Evolutionary conservation across 2,329 filamentous ascomycete genomes (phyloP).

Genomic region (Alternaria solani): DNA sequence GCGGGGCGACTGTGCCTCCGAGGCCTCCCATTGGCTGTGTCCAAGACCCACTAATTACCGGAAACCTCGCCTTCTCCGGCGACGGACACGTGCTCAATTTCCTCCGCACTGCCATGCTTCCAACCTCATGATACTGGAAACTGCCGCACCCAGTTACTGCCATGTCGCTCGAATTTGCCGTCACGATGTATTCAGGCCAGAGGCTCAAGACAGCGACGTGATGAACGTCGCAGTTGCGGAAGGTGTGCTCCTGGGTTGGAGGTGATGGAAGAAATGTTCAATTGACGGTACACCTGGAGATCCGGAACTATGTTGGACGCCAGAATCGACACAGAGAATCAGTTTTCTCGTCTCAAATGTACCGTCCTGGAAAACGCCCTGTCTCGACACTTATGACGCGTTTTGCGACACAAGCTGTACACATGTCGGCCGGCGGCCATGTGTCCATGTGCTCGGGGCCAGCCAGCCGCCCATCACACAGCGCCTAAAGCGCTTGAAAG

Average conservation of each 20-base stretch:
- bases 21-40: background rate
- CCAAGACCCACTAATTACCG: background rate
- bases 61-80: background rate
- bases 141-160: background rate
- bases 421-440: background rate
- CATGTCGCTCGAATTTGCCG: background rate
- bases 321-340: background rate
- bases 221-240: background rate
- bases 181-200: background rate
- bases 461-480: background rate
- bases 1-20: slow-evolving; percentile 1
- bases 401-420: background rate
- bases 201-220: background rate
- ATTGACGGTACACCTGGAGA: background rate
- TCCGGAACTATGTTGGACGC: background rate
- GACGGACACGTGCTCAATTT: background rate
- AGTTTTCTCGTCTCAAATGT: background rate
- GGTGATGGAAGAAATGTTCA: background rate
- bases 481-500: background rate
- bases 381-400: background rate
- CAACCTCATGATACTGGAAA: background rate
- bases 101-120: background rate
- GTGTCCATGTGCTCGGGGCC: background rate
- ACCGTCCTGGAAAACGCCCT: background rate
- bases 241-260: background rate